Conservation (phyloP, 2,329 filamentous ascomycete species). For the Rutstroemia sydowiana region DNA sequence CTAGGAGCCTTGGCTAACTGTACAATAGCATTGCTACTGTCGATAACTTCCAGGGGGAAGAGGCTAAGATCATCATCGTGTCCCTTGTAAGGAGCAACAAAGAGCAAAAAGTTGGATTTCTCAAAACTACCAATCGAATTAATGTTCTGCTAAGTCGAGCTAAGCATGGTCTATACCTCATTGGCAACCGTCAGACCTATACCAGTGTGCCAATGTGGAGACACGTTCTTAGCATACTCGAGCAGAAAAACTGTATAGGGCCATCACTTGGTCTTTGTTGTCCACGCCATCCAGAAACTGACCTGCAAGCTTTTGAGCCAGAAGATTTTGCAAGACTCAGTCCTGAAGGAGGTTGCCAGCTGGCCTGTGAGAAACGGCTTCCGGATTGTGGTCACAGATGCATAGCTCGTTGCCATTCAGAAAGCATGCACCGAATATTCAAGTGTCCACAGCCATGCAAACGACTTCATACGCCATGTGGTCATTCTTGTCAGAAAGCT, state of each 20-base stretch:
- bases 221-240: conserved; percentile 47
- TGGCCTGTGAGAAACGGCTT: conserved; percentile 24
- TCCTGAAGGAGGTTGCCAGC: conserved; percentile 50
- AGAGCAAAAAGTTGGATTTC: conserved; percentile 52
- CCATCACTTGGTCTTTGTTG: conserved; percentile 47
- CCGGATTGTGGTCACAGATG: conserved; percentile 42
- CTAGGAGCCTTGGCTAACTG: neutral
- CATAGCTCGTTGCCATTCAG: conserved; percentile 39
- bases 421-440: conserved; percentile 39
- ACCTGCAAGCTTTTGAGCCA: conserved; percentile 18
- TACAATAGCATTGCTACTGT: conserved; percentile 45
- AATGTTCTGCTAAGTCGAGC: conserved; percentile 63
- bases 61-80: conserved; percentile 63
- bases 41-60: conserved; percentile 65
- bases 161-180: conserved; percentile 62
- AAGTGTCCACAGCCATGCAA: conserved; percentile 40
- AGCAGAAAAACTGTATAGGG: conserved; percentile 40
- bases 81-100: conserved; percentile 65
- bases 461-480: conserved; percentile 35
- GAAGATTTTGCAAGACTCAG: conserved; percentile 32
- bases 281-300: conserved; percentile 48
- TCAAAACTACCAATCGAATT: conserved; percentile 58
- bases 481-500: conserved; percentile 36
- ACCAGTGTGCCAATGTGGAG: conserved; percentile 55
- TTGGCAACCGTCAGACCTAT: conserved; percentile 58